Percentiles rank a stretch among this genome's conserved stretches.
Evolutionary conservation across 2,329 filamentous ascomycete genomes (phyloP).

Genomic region (Sordariomycetes sp.): DNA sequence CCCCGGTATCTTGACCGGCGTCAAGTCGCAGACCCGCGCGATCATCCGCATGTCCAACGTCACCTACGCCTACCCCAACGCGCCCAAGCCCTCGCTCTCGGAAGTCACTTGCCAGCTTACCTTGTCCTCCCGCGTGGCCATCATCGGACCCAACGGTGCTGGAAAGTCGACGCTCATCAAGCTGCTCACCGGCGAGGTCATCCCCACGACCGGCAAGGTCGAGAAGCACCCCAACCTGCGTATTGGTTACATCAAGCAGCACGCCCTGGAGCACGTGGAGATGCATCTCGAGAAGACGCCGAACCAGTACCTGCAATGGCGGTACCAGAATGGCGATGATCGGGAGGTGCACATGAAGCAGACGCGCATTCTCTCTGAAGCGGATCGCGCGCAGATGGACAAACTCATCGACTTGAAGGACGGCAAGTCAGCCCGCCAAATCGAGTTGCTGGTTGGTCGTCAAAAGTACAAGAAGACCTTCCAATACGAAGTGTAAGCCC

Average conservation of each 20-base stretch:
- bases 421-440: slow-evolving; percentile 64
- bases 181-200: slow-evolving; percentile 83
- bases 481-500: slow-evolving; percentile 83
- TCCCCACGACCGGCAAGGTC: slow-evolving; percentile 76
- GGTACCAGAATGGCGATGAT: slow-evolving; percentile 93
- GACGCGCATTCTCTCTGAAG: slow-evolving; percentile 78
- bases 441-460: slow-evolving; percentile 87
- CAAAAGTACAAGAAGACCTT: slow-evolving; percentile 99
- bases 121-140: slow-evolving; percentile 86
- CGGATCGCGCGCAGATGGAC: slow-evolving; percentile 85
- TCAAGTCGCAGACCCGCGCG: slow-evolving; percentile 88
- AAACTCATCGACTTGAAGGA: slow-evolving; percentile 79
- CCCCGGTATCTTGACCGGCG: slow-evolving; percentile 85
- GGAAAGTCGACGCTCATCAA: slow-evolving; percentile 99
- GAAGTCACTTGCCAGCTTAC: slow-evolving; percentile 84
- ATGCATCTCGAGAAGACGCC: slow-evolving; percentile 99
- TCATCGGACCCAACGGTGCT: slow-evolving; percentile 95
- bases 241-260: slow-evolving; percentile 99
- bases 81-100: slow-evolving; percentile 74
- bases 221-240: slow-evolving; percentile 98
- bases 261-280: slow-evolving; percentile 97
- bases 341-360: slow-evolving; percentile 97
- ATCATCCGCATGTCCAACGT: slow-evolving; percentile 93
- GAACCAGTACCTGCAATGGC: slow-evolving; percentile 98
- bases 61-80: slow-evolving; percentile 87